These are phyloP conservation scores for Penstemon newberryi DNA, from an alignment of 257 asterid genomes.

Conservation along the genomic window DNA sequence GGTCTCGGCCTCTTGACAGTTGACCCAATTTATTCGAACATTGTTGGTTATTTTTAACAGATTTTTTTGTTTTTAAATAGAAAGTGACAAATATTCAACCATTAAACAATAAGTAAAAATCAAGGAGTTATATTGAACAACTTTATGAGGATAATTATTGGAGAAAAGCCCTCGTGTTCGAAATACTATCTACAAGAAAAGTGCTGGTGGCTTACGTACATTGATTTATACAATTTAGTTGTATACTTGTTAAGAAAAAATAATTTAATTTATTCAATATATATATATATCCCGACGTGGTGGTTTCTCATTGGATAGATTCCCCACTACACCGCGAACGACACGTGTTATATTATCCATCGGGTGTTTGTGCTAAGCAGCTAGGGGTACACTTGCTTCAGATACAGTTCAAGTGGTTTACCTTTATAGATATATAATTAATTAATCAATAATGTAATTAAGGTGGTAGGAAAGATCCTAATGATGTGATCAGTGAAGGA, in stretches of 20 bases:
- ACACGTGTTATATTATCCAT: background rate
- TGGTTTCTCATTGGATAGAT: slow-evolving; percentile 11
- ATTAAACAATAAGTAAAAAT: background rate
- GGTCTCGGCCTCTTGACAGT: too few relatives aligned
- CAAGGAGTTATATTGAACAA: slow-evolving; percentile 4
- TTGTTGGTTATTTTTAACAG: too few relatives aligned
- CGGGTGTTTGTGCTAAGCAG: background rate
- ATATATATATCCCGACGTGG: slow-evolving; percentile 30
- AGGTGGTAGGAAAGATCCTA: background rate
- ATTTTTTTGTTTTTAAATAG: too few relatives aligned
- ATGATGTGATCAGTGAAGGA: background rate
- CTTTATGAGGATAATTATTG: background rate
- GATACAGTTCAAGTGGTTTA: background rate
- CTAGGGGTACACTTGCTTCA: too few relatives aligned
- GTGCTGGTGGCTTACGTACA: slow-evolving; percentile 33
- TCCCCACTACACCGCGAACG: background rate
- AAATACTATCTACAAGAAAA: slow-evolving; percentile 22
- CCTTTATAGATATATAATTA: background rate
- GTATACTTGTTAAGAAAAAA: background rate
- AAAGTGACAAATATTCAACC: too few relatives aligned
- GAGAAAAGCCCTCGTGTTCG: background rate
- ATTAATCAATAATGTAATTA: background rate
- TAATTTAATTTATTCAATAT: background rate
- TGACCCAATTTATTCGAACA: too few relatives aligned
- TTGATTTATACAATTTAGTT: slow-evolving; percentile 21